Base-by-base conservation (phyloP, 2,329 filamentous ascomycete species). In the Bipolaris sorokiniana region DNA sequence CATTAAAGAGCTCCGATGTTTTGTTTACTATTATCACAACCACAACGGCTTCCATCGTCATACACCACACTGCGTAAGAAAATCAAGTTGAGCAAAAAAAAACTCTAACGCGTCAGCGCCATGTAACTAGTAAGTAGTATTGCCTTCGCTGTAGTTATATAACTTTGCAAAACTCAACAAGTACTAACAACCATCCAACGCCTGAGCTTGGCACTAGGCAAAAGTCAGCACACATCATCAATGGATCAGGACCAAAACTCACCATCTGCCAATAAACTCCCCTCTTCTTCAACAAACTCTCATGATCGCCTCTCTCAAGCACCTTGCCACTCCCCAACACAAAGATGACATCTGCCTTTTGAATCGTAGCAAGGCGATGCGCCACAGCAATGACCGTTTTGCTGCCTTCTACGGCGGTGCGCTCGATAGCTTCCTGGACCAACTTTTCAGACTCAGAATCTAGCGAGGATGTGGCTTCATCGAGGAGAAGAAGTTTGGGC, bases 321-420 rank as follows among this genome's bases (percentile, higher is more conserved):
- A 77, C 69, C 48, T 57, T 68, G 3, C 73, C 73, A 48, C 69
- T 67, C 1, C 73, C 67, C 56, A 77, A 42, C n/a, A 77, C 75
- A 46, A 75, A 76, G 26, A 77, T 76, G 2, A 73, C 54, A 60
- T 77, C 71, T 1, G 74, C 74, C 40, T 75, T 76, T 59, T 76
- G 74, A 28, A 77, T 68, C 31, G 75, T 77, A 11, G 73, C 73
- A 5, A 77, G 61, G 0, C 75, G 64, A 61, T 77, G 75, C 22
- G 75, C 75, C 38, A 77, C 71, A 5, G 71, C 73, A 34, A 77
- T 59, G 3, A 77, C 61, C 0, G 75, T 77, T 10, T 70, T 47
- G 1, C 45, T 53, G 0, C 58, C 59, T 2, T 70, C 71, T 15
- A 69, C 66, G 2, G 64, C 71, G 1, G 69, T 69, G 7, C 65